Conservation (phyloP, 345 rosid genomes). For the Boechera stricta region DNA sequence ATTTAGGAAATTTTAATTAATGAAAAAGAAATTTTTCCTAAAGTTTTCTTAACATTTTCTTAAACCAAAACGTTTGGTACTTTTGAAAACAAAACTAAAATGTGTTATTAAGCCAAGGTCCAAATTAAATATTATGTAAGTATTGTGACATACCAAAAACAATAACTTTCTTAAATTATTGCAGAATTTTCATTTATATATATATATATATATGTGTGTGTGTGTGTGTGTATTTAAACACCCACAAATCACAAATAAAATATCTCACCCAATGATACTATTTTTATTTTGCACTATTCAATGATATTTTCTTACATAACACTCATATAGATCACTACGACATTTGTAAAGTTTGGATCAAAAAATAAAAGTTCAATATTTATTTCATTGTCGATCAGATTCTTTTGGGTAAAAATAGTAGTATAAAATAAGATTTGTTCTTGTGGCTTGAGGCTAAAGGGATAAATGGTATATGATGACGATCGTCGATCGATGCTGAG, state of each 20-base stretch:
- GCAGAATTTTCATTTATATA: background rate
- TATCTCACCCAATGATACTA: background rate
- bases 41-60: too few species aligned
- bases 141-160: background rate
- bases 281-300: background rate
- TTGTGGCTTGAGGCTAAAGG: constrained; percentile 42
- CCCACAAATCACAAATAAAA: background rate
- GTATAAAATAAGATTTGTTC: constrained; percentile 38
- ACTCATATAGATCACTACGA: background rate
- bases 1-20: too few species aligned
- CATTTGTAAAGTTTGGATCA: background rate
- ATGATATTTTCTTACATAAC: background rate
- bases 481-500: constrained; percentile 40
- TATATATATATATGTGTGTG: too few species aligned
- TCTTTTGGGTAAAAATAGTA: constrained; percentile 7
- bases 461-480: constrained; percentile 42
- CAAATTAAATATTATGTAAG: background rate
- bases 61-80: too few species aligned
- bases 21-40: too few species aligned
- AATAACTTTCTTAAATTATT: background rate
- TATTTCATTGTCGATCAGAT: constrained; percentile 1
- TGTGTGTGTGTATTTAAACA: background rate
- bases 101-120: too few species aligned
- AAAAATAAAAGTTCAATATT: background rate
- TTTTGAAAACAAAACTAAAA: too few species aligned